Conservation (phyloP, 1,284 basidiomycete genomes). For the Microbotryum silenes-acaulis region DNA sequence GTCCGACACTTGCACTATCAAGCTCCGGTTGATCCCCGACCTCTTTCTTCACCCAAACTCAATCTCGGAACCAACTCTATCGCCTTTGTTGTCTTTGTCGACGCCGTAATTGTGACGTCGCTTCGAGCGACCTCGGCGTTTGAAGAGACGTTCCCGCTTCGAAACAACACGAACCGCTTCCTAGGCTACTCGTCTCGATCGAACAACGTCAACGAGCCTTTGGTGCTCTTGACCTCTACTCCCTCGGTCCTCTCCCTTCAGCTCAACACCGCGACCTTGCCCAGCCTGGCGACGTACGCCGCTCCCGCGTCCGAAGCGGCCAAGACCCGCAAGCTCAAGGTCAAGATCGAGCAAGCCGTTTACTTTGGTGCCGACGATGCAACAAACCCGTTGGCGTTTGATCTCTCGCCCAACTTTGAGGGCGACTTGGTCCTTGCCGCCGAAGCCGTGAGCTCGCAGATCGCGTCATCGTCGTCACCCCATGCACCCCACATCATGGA, state of each 20-base stretch:
- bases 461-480: slow-evolving; percentile 59
- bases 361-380: slow-evolving; percentile 52
- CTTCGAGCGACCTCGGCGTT: slow-evolving; percentile 31
- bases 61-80: slow-evolving; percentile 35
- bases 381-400: slow-evolving; percentile 76
- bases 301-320: slow-evolving; percentile 29
- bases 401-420: slow-evolving; percentile 65
- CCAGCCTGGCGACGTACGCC: slow-evolving; percentile 1
- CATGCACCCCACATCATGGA: slow-evolving; percentile 71
- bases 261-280: slow-evolving; percentile 21
- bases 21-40: slow-evolving; percentile 41
- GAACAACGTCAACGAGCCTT: slow-evolving; percentile 23
- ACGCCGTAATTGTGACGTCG: slow-evolving; percentile 41
- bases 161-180: slow-evolving; percentile 37
- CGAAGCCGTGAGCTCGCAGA: slow-evolving; percentile 65
- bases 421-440: slow-evolving; percentile 73
- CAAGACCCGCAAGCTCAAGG: slow-evolving; percentile 54
- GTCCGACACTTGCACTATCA: slow-evolving; percentile 36
- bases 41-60: slow-evolving; percentile 41
- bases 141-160: slow-evolving; percentile 41
- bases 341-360: slow-evolving; percentile 79
- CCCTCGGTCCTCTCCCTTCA: slow-evolving; percentile 33
- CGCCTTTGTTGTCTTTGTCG: slow-evolving; percentile 43
- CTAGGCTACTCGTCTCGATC: slow-evolving; percentile 34
- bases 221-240: slow-evolving; percentile 36